Evolutionary conservation across 2,329 filamentous ascomycete genomes (phyloP).

Genomic region (Fusarium ramigenum): DNA sequence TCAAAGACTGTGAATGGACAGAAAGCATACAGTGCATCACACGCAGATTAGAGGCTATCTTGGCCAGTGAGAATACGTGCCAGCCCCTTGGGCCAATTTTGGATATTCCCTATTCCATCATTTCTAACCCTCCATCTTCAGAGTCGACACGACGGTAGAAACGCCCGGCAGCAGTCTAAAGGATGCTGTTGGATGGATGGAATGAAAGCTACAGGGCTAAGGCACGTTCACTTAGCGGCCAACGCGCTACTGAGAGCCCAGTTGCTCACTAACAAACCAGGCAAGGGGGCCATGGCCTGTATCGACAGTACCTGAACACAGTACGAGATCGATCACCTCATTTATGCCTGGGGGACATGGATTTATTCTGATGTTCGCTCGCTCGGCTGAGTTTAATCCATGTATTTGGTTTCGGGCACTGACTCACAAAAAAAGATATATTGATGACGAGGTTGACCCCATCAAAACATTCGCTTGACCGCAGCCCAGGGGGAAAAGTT

Average conservation of each 20-base stretch:
- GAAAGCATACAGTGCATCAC: constrained; percentile 31
- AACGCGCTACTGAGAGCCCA: constrained; percentile 26
- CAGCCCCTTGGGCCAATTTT: constrained; percentile 28
- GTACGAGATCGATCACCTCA: constrained; percentile 37
- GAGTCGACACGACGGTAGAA: not conserved
- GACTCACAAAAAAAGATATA: constrained; percentile 22
- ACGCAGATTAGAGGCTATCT: constrained; percentile 10
- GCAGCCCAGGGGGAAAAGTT: constrained; percentile 8
- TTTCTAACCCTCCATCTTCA: constrained; percentile 1
- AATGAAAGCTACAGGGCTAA: constrained; percentile 27
- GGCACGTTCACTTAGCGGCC: constrained; percentile 28
- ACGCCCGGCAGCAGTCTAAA: constrained; percentile 14
- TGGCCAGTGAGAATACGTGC: constrained; percentile 30
- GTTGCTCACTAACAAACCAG: constrained; percentile 21
- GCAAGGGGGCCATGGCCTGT: constrained; percentile 19
- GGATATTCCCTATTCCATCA: not conserved
- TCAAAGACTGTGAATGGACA: constrained; percentile 28
- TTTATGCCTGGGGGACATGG: constrained; percentile 28
- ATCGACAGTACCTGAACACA: constrained; percentile 36
- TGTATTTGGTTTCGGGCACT: constrained; percentile 23
- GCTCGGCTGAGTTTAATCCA: constrained; percentile 29
- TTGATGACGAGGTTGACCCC: constrained; percentile 32
- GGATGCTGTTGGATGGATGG: constrained; percentile 21
- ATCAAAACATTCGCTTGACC: constrained; percentile 21
- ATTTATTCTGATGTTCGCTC: constrained; percentile 22